Evolutionary conservation across 257 asterid genomes (phyloP).

Genomic region (Solanum sparsipilum): DNA sequence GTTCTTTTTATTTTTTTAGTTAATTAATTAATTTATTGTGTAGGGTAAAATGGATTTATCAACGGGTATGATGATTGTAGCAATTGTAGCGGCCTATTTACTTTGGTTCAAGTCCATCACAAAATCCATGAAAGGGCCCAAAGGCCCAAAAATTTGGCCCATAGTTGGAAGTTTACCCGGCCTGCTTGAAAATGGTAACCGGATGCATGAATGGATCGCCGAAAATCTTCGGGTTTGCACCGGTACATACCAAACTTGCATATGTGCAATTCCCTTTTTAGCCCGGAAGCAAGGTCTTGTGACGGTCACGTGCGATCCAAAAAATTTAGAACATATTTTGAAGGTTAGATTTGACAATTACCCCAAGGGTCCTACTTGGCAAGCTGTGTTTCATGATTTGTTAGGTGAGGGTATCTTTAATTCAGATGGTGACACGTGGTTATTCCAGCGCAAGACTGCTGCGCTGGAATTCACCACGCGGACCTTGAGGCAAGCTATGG

Average conservation of each 20-base stretch:
- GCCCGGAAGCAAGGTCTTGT: constrained; percentile 55
- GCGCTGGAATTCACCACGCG: constrained; percentile 56
- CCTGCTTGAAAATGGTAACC: constrained; percentile 22
- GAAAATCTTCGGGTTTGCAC: constrained; percentile 43
- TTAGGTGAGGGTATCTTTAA: constrained; percentile 51
- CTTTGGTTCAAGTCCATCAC: constrained; percentile 39
- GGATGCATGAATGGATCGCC: constrained; percentile 59
- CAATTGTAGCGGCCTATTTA: constrained; percentile 25
- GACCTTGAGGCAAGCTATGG: constrained; percentile 57
- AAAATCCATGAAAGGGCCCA: constrained; percentile 22
- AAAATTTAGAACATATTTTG: constrained; percentile 48
- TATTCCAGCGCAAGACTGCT: constrained; percentile 56
- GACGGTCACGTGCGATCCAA: constrained; percentile 63
- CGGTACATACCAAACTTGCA: constrained; percentile 56
- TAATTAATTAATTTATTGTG: neutral
- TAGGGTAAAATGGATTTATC: constrained; percentile 26
- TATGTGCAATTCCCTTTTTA: constrained; percentile 32
- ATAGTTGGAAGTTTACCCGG: constrained; percentile 50
- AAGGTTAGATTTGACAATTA: constrained; percentile 45
- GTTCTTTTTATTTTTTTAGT: neutral
- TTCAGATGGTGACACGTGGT: constrained; percentile 64
- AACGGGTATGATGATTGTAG: constrained; percentile 19
- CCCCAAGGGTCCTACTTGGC: constrained; percentile 67
- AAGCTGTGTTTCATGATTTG: constrained; percentile 54
- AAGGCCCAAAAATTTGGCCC: constrained; percentile 52